Evolutionary conservation across 2,329 filamentous ascomycete species (phyloP), one percentile per base, ranked within the genome.

Genomic region (Ambrosiella beaveri): DNA sequence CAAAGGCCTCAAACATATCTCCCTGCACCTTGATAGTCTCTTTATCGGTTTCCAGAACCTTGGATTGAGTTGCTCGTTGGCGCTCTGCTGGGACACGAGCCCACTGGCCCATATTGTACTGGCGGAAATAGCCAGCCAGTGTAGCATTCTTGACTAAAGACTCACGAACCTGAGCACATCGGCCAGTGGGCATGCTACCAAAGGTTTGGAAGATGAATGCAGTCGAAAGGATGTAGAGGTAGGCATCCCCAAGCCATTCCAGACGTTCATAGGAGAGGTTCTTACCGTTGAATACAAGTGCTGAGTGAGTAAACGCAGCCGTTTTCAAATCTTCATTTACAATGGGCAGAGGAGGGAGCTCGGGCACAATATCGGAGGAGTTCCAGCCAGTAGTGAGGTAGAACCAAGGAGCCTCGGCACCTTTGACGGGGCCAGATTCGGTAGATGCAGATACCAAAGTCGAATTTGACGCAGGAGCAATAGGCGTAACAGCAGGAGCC

Each of bases 1-100:
- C 80, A 64, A 94, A 96, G 0, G 91, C 86, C 68, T 97, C 91
- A 64, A 96, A 94, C 15, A 96, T 77, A 66, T 97, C 91, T 7
- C 84, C 90, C 58, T 86, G 75, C 8, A 88, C 81, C 68, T 96
- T 96, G 12, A 73, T 77, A 61, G 78, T 75, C 47, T 76, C 77
- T 66, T 77, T 82, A 66, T 65, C 69, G 58, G 65, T 76, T 56
- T 65, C 69, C 52, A 62, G 65, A 27, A 71, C 71, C 61, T 75
- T 74, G 1, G 63, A 63, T 9, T 39, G 36, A 17, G 40, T 59
- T 11, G 54, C 59, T 11, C 56, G 50, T n/a, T 47, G 27, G 15
- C 59, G 59, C 11, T 62, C 63, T 54, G 67, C 66, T 1, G 77
- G 84, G 2, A 86, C 71, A 36, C 74, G 74, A 7, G 86, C 77